Evolutionary conservation across 495 filamentous ascomycete genomes (phyloP), one percentile per base, ranked within the genome.

Genomic region (Aspergillus indologenus): DNA sequence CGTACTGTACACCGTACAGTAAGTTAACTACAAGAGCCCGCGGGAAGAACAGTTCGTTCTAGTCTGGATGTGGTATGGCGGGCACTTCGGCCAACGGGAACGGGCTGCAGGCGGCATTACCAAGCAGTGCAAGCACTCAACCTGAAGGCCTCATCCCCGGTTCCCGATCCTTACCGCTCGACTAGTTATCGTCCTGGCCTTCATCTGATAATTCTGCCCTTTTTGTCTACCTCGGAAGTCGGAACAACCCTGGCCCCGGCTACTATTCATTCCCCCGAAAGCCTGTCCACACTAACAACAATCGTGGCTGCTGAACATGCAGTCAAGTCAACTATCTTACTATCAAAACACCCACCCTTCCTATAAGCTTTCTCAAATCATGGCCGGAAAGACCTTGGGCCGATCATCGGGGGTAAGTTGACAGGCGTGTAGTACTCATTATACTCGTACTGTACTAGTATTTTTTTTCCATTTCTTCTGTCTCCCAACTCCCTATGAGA

Each of bases 391-490:
- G 43, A 43, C 59, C 45, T 51, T 69, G 46, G 66, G 66, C 40
- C 62, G 61, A 52, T 60, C 66, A 29, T 52, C 66, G 40, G 64
- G 66, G 24, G 66, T 69, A 64, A 58, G 66, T 59, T 40, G 34
- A 9, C 12, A 2, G 34, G 34, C 2, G 5, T 15, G 34, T 40
- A 8, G 34, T 40, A 11, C 34, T 15, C 34, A 11, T 40, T 9
- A 11, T 26, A 12, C 9, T 20, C 14, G 26, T 34, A 21, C 20
- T 17, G n/a, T n/a, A n/a, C 44, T 31, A n/a, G 4, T 20, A 29
- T 29, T 9, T 17, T 18, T 3, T 26, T 17, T 8, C 9, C 15
- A 31, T 31, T 29, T 1, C 12, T 18, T 23, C n/a, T 14, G 12
- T 19, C 23, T 9, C 9, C 23, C n/a, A n/a, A n/a, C n/a, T 51